Conservation (phyloP, 176 grass and related monocot genomes). For the Calamus simplicifolius region DNA sequence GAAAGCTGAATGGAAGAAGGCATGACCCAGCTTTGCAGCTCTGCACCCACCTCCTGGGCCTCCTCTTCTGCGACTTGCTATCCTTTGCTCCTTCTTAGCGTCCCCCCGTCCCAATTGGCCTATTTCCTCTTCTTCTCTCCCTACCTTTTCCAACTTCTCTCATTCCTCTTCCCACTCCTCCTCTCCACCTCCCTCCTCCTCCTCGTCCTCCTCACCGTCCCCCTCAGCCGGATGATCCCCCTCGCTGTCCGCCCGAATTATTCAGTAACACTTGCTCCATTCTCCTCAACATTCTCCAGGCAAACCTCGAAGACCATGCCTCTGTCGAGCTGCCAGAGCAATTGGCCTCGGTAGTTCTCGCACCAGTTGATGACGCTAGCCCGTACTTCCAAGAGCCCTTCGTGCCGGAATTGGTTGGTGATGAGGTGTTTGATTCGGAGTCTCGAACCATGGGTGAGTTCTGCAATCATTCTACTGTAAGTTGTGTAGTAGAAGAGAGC, state of each 20-base stretch:
- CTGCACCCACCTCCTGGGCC: background rate
- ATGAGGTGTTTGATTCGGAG: no score
- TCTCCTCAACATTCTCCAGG: slow-evolving; percentile 42
- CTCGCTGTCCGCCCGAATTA: slow-evolving; percentile 13
- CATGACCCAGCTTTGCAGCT: background rate
- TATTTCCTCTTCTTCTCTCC: slow-evolving; percentile 73
- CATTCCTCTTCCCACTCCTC: slow-evolving; percentile 73
- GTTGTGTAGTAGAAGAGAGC: no score
- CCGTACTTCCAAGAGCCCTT: background rate
- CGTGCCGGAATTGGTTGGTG: background rate
- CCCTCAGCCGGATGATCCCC: slow-evolving; percentile 19
- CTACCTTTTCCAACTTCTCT: slow-evolving; percentile 31
- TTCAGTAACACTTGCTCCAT: slow-evolving; percentile 56
- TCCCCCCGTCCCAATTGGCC: slow-evolving; percentile 53
- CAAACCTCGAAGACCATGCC: slow-evolving; percentile 12
- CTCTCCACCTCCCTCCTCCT: slow-evolving; percentile 61
- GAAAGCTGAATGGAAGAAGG: background rate
- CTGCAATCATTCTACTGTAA: no score
- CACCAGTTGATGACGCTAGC: background rate
- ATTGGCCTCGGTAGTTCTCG: slow-evolving; percentile 25
- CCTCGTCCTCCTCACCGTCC: slow-evolving; percentile 34
- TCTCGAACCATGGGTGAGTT: no score
- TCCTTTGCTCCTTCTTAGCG: slow-evolving; percentile 40
- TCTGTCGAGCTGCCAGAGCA: slow-evolving; percentile 32
- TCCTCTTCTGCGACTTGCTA: slow-evolving; percentile 37